phyloP scores from a whole-genome alignment of 345 rosid genomes.

The Eucalyptus marginata region DNA sequence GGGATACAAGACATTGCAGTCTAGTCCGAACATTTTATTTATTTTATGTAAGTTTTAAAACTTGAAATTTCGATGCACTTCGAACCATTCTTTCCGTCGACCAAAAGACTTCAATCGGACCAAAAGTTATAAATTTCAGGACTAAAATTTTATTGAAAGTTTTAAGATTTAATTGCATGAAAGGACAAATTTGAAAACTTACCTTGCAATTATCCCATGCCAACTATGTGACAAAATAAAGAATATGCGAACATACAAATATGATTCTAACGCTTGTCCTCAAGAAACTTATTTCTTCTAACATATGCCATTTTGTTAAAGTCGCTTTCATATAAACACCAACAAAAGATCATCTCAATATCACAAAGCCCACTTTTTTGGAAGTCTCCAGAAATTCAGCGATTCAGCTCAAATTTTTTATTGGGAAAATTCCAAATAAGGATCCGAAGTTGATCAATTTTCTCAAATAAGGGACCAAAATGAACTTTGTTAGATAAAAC shows the following conservation, averaged over 20 bases:
- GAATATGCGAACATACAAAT: neutral
- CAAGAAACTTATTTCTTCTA: neutral
- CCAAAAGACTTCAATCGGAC: neutral
- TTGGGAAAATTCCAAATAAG: neutral
- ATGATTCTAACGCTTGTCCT: neutral
- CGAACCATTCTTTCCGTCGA: neutral
- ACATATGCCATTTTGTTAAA: neutral
- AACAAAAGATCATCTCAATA: neutral
- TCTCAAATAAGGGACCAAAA: too few species aligned
- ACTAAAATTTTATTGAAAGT: neutral
- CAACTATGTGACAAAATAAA: neutral
- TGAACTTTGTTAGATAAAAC: too few species aligned
- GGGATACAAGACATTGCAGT: neutral
- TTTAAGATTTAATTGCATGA: neutral
- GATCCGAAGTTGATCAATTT: too few species aligned
- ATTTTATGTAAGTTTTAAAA: fast-evolving
- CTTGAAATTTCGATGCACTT: neutral
- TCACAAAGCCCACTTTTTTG: neutral
- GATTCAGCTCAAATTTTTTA: neutral
- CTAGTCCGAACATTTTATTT: neutral
- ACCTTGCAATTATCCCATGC: neutral
- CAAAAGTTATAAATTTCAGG: neutral
- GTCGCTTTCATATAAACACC: neutral
- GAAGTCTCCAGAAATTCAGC: neutral
- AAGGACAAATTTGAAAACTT: fast-evolving